Evolutionary conservation across 331 rosid genomes (phyloP).

Genomic region (Spiraea crenata): DNA sequence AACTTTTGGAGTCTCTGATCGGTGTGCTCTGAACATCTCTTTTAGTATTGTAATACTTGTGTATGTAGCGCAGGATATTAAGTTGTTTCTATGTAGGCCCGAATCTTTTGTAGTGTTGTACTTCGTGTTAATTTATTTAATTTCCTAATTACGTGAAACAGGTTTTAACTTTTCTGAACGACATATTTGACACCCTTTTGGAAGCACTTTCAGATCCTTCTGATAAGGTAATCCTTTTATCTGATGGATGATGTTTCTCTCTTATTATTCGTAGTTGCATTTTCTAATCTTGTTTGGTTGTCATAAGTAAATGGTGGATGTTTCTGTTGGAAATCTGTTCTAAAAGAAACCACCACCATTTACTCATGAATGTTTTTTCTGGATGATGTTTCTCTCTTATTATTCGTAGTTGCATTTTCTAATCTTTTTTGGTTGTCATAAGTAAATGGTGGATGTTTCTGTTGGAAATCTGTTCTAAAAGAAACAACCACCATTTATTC

Average conservation of each 20-base stretch:
- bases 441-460: too few species aligned
- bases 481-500: too few species aligned
- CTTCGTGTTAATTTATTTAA: background rate
- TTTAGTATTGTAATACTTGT: background rate
- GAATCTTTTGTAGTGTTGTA: background rate
- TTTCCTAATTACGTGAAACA: constrained; percentile 32
- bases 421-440: too few species aligned
- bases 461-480: too few species aligned
- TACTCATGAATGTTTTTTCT: background rate
- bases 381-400: too few species aligned
- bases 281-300: too few species aligned
- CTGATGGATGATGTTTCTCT: constrained; percentile 14
- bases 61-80: background rate
- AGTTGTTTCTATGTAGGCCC: background rate
- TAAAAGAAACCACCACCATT: too few species aligned
- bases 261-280: constrained; percentile 4
- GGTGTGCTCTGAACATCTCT: too few species aligned
- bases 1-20: background rate
- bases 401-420: too few species aligned
- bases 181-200: constrained; percentile 77
- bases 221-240: constrained; percentile 62
- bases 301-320: too few species aligned
- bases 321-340: too few species aligned
- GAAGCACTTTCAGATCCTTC: constrained; percentile 89
- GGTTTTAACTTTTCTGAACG: constrained; percentile 70